Base-by-base conservation (phyloP, 768 basidiomycete genomes). In the Mycena crocata region DNA sequence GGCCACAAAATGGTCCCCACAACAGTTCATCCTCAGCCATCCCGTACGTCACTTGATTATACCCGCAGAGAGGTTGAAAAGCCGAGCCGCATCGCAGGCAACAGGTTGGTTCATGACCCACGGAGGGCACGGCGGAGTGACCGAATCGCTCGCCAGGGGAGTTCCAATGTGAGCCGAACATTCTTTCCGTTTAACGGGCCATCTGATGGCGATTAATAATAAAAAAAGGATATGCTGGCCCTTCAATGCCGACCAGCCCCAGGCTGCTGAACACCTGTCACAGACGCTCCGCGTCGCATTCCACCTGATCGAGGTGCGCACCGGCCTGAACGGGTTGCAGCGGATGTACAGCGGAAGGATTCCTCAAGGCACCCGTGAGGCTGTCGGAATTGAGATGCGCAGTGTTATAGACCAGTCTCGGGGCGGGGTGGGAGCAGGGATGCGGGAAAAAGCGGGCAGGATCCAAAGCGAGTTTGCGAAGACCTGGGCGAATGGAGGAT, bases 61-160 rank as follows among this genome's bases (percentile, higher is more conserved):
- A 3, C 21, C 32, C 34, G 3, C 15, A 31, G 9, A 12, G n/a
- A 21, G 2, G 30, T 2, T 31, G 19, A 5, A 10, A 34, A 14
- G 13, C 23, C 17, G 9, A 6, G 17, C n/a, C 40, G 34, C 24
- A 5, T 17, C 9, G 5, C 37, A 66, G 64, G 64, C 45, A 7
- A 66, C 64, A 3, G 64, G 64, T 19, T 66, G 64, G 64, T 66
- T 59, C 21, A 0, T 66, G 44, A 60, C 51, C 15, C 64, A 66
- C 52, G 23, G 57, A 3, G 64, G 64, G 2, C 50, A 65, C 8
- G 64, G 64, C 1, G 57, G 64, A 0, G 23, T 60, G 2, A 48
- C 23, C 4, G 64, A 66, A 26, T 26, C 64, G 2, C 56, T 65
- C 4, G 39, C 50, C 1, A 48, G 26, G n/a, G 64, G 57, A 10